A percentile compares a stretch with the other conserved stretches of the same genome.
Conservation (phyloP, 2,329 filamentous ascomycete genomes). For the Monosporascus sp. region DNA sequence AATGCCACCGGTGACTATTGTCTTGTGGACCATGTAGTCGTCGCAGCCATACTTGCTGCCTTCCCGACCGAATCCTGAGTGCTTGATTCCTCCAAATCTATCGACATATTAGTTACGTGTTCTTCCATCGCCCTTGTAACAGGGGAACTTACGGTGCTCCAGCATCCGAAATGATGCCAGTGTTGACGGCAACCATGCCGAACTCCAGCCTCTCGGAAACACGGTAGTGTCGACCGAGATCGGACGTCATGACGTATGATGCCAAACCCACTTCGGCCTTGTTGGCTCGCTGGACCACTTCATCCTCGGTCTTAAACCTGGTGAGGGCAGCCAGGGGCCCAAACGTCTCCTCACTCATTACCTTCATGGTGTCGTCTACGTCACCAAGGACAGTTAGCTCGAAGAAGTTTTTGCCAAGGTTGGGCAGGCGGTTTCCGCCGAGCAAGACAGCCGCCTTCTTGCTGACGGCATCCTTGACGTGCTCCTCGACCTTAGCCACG, state of each 20-base stretch:
- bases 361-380: slow-evolving; percentile 62
- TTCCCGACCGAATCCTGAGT: slow-evolving; percentile 10
- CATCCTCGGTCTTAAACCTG: slow-evolving; percentile 63
- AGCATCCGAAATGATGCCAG: slow-evolving; percentile 33
- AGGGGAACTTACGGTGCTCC: slow-evolving; percentile 23
- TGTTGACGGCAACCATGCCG: slow-evolving; percentile 64
- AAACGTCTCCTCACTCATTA: slow-evolving; percentile 70
- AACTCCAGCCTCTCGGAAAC: slow-evolving; percentile 52
- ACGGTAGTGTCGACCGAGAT: slow-evolving; percentile 39
- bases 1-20: slow-evolving; percentile 1
- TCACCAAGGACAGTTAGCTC: slow-evolving; percentile 66
- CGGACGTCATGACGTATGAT: slow-evolving; percentile 66
- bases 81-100: slow-evolving; percentile 14
- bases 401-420: slow-evolving; percentile 66
- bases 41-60: slow-evolving; percentile 12
- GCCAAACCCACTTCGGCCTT: slow-evolving; percentile 75
- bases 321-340: slow-evolving; percentile 67
- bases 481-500: slow-evolving; percentile 57
- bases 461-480: slow-evolving; percentile 59
- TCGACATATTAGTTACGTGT: not conserved
- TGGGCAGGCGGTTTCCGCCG: slow-evolving; percentile 57
- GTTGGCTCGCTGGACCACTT: slow-evolving; percentile 70
- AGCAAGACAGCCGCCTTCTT: slow-evolving; percentile 58
- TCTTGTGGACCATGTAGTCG: slow-evolving; percentile 4
- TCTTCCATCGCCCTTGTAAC: no score